Evolutionary conservation across 2,329 filamentous ascomycete species (phyloP).

Genomic region (Colletotrichum sp.): DNA sequence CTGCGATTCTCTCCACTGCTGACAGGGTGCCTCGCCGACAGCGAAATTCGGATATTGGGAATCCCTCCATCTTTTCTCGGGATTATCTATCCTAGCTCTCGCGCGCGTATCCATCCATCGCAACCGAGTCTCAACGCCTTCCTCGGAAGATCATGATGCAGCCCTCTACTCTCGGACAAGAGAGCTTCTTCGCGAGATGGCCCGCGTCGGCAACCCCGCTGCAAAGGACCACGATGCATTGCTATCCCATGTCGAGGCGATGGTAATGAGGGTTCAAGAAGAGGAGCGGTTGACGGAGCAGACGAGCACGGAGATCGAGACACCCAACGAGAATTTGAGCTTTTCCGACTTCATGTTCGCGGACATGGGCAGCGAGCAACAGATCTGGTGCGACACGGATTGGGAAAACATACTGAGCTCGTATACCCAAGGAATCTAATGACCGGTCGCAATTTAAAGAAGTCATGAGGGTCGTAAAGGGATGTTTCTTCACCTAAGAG

Average conservation of each 20-base stretch:
- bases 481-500: too few relatives aligned
- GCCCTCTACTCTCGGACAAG: slow-evolving; percentile 9
- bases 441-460: neutral
- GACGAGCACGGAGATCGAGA: neutral
- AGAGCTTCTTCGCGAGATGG: slow-evolving; percentile 19
- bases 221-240: slow-evolving; percentile 18
- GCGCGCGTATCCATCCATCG: neutral
- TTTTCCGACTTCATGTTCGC: neutral
- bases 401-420: slow-evolving; percentile 10
- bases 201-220: slow-evolving; percentile 13
- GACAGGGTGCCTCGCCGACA: neutral
- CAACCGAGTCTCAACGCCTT: neutral
- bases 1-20: neutral
- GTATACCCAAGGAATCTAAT: neutral
- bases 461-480: too few relatives aligned
- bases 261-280: slow-evolving; percentile 1
- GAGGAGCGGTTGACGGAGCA: neutral
- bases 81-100: slow-evolving; percentile 23
- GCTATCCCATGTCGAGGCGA: slow-evolving; percentile 20
- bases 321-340: neutral
- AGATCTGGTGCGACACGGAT: slow-evolving; percentile 1
- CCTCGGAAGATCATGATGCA: neutral
- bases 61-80: slow-evolving; percentile 28
- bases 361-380: neutral
- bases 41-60: slow-evolving; percentile 30